phyloP scores from a whole-genome alignment of 1,284 basidiomycete species.

The Ganoderma meredithae region DNA sequence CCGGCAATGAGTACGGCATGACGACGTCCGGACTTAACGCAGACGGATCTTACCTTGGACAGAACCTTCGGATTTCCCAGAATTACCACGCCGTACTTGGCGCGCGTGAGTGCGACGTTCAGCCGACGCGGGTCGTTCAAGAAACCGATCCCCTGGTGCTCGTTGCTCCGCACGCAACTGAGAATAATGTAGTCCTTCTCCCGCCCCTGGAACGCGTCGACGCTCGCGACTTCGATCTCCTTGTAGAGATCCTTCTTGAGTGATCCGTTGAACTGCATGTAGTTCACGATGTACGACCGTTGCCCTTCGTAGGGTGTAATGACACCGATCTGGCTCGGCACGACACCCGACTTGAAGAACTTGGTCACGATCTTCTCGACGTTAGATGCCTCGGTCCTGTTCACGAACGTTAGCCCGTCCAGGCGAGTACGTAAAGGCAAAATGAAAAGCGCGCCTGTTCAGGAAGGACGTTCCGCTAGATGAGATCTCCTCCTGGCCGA shows the following conservation, averaged over 20 bases:
- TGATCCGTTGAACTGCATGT: constrained; percentile 99
- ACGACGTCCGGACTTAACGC: constrained; percentile 91
- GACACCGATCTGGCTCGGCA: constrained; percentile 95
- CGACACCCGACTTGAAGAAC: constrained; percentile 98
- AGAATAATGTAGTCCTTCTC: constrained; percentile 99
- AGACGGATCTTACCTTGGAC: constrained; percentile 80
- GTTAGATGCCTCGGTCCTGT: constrained; percentile 96
- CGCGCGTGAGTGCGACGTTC: constrained; percentile 97
- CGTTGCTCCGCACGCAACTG: constrained; percentile 98
- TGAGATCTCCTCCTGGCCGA: constrained; percentile 99
- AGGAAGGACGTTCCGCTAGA: constrained; percentile 98
- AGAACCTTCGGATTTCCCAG: constrained; percentile 98
- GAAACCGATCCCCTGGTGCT: constrained; percentile 99
- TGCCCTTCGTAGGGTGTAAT: constrained; percentile 99
- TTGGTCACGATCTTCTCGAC: constrained; percentile 99
- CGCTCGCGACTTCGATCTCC: constrained; percentile 98
- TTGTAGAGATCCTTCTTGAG: constrained; percentile 99
- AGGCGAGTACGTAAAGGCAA: constrained; percentile 25
- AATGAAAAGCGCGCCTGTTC: constrained; percentile 68
- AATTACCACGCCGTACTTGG: constrained; percentile 98
- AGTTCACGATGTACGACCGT: constrained; percentile 98
- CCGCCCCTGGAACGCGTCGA: constrained; percentile 99
- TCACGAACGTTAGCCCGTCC: constrained; percentile 28
- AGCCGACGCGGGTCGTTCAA: constrained; percentile 96
- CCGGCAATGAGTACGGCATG: constrained; percentile 57